A percentile compares a stretch with the other conserved stretches of the same genome.
Evolutionary conservation across 228 moss, liverwort and hornwort species (phyloP).

Genomic region (Sphagnum magellanicum): DNA sequence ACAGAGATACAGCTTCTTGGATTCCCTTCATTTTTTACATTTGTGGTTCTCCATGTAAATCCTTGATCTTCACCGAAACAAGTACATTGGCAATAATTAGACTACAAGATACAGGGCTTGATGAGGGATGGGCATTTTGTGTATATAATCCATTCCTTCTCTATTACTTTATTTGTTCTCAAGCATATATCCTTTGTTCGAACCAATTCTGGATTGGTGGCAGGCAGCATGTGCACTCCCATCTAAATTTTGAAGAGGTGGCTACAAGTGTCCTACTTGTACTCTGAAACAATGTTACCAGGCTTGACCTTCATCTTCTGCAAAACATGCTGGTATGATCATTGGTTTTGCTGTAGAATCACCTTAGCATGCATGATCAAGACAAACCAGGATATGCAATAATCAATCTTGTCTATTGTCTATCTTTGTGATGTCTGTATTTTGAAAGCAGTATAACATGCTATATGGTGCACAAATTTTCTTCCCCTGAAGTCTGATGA

Average conservation of each 20-base stretch:
- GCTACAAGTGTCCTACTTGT: slow-evolving; percentile 13
- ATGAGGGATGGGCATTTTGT: neutral
- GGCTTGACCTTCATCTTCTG: slow-evolving; percentile 25
- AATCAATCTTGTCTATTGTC: too few species aligned
- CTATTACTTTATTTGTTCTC: neutral
- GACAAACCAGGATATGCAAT: too few species aligned
- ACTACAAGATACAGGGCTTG: neutral
- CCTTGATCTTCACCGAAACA: slow-evolving; percentile 9
- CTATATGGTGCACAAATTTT: too few species aligned
- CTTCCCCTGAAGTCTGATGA: too few species aligned
- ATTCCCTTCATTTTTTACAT: slow-evolving; percentile 18
- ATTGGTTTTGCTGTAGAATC: neutral
- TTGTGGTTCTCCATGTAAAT: slow-evolving; percentile 11
- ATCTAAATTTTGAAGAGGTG: slow-evolving; percentile 23
- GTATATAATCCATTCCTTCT: neutral
- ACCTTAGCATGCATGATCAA: too few species aligned
- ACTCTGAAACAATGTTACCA: slow-evolving; percentile 32
- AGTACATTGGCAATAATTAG: neutral
- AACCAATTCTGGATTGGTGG: neutral
- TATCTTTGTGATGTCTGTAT: too few species aligned
- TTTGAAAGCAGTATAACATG: too few species aligned
- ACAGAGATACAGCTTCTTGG: slow-evolving; percentile 18
- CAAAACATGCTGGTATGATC: slow-evolving; percentile 32
- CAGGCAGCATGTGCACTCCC: slow-evolving; percentile 4
- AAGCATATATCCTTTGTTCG: neutral